These are phyloP conservation scores for Ophiostoma tasmaniense DNA, from an alignment of 2,329 filamentous ascomycete species.

Conservation along the genomic window DNA sequence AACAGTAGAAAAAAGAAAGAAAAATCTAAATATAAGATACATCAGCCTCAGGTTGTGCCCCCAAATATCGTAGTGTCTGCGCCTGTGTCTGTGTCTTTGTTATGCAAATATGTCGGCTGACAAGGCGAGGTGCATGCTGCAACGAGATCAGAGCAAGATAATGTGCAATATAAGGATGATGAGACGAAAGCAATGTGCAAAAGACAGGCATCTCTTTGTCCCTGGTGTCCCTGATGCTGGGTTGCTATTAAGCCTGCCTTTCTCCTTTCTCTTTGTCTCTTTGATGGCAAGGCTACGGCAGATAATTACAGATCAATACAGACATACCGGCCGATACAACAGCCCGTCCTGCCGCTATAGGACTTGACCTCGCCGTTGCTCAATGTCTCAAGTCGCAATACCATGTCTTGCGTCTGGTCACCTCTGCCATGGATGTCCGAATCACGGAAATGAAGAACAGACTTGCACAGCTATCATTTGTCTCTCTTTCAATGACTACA, in stretches of 20 bases:
- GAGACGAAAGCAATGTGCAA: no score
- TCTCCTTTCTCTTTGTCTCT: background rate
- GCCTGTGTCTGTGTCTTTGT: background rate
- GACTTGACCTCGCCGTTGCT: background rate
- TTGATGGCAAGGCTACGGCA: background rate
- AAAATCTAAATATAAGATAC: background rate
- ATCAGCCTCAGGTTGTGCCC: background rate
- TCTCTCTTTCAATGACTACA: no score
- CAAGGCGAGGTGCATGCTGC: constrained; percentile 7
- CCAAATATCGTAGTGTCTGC: background rate
- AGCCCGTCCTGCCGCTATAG: background rate
- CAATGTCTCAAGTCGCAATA: background rate
- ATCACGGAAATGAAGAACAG: background rate
- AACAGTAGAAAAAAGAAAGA: background rate
- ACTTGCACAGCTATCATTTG: background rate
- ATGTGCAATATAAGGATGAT: background rate
- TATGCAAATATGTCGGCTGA: constrained; percentile 5
- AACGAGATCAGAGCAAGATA: background rate
- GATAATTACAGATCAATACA: background rate
- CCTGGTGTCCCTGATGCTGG: no score
- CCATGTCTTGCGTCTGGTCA: background rate
- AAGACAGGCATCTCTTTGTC: no score
- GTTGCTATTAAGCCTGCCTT: no score
- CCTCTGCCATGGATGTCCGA: background rate
- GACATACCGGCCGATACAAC: no score